phyloP scores from a whole-genome alignment of 306 rosid species.

The Cicer arietinum region DNA sequence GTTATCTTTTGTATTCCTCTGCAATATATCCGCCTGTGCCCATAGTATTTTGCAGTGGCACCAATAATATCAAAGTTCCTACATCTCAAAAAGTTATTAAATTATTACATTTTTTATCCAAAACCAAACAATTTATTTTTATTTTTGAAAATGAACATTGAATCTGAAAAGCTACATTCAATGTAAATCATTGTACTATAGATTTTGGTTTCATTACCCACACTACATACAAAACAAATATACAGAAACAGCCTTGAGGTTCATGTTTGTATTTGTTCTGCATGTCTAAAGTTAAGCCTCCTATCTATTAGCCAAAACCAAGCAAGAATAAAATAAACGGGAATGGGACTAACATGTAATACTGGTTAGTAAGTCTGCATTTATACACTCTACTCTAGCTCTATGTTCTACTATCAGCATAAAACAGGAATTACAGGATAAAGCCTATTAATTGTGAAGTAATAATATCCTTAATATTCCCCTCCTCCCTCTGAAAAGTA shows the following conservation, averaged over 20 bases:
- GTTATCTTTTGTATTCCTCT: not conserved
- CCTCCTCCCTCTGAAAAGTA: not conserved
- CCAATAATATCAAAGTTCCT: not conserved
- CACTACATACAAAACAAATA: not conserved
- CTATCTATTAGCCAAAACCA: not conserved
- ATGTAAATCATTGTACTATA: not conserved
- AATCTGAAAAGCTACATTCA: conserved; percentile 12
- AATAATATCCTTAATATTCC: not conserved
- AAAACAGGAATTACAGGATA: conserved; percentile 1
- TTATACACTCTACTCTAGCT: not conserved
- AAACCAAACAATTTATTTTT: not conserved
- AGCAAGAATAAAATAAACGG: not conserved
- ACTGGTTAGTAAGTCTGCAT: no score
- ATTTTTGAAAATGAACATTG: not conserved
- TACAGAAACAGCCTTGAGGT: not conserved
- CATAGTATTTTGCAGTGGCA: not conserved
- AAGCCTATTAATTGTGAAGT: not conserved
- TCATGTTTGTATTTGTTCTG: conserved; percentile 3
- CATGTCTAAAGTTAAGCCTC: conserved; percentile 8
- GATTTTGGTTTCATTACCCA: not conserved
- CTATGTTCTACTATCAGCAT: conserved; percentile 2
- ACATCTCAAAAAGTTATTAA: no score
- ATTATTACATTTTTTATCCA: not conserved
- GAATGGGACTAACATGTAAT: not conserved
- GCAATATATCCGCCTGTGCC: not conserved